Conservation (phyloP, 345 rosid species). For the Boechera divaricarpa region DNA sequence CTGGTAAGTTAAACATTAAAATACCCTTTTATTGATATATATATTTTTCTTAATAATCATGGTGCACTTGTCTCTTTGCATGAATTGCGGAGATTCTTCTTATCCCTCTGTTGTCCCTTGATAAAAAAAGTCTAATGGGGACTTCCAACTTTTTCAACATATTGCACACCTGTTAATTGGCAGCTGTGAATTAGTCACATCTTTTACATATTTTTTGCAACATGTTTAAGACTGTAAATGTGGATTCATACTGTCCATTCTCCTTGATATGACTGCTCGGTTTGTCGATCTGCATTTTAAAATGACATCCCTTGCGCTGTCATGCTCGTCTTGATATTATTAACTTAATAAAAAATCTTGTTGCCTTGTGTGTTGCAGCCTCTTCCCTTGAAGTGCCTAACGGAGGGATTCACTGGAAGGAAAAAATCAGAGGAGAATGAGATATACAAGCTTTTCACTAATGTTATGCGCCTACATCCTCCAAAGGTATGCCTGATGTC, state of each 20-base stretch:
- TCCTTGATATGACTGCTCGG: not conserved
- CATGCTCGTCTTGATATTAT: slow-evolving; percentile 24
- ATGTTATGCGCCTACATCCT: slow-evolving; percentile 68
- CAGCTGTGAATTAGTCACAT: slow-evolving; percentile 12
- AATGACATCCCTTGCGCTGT: not conserved
- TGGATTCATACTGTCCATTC: not conserved
- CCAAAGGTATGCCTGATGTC: slow-evolving; percentile 64
- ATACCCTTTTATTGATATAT: slow-evolving; percentile 9
- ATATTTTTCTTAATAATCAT: not conserved
- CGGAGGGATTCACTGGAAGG: slow-evolving; percentile 70
- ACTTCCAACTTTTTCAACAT: slow-evolving; percentile 17
- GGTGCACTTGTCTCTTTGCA: slow-evolving; percentile 14
- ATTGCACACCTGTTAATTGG: slow-evolving; percentile 1
- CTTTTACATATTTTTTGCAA: not conserved
- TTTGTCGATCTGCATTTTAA: slow-evolving; percentile 5
- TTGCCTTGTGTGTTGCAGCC: slow-evolving; percentile 60
- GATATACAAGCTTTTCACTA: slow-evolving; percentile 77
- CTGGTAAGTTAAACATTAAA: slow-evolving; percentile 60
- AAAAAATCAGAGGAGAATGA: slow-evolving; percentile 67
- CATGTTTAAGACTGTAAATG: slow-evolving; percentile 7
- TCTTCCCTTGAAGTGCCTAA: slow-evolving; percentile 73
- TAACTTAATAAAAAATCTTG: not conserved
- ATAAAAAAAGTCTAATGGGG: slow-evolving; percentile 6
- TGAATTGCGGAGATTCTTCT: slow-evolving; percentile 7
- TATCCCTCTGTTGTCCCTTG: slow-evolving; percentile 1